Evolutionary conservation across 2,329 filamentous ascomycete genomes (phyloP).

Genomic region (Fusarium fujikuroi): DNA sequence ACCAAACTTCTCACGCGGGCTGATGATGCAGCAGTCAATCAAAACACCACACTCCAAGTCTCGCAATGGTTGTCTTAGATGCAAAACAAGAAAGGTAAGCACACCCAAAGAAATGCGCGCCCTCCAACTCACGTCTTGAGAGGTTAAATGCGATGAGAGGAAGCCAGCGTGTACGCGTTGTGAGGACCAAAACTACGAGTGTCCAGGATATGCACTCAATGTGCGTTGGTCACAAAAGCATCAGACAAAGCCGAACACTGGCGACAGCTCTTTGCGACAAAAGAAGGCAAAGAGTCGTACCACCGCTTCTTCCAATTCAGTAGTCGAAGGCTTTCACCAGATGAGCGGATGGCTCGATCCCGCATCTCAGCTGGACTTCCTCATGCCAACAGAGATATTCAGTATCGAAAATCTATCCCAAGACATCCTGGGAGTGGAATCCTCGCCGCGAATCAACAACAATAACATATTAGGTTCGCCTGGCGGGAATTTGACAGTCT

Average conservation of each 20-base stretch:
- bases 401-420: neutral
- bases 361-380: neutral
- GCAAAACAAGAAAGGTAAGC: slow-evolving; percentile 1
- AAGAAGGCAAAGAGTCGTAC: neutral
- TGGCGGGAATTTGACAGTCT: neutral
- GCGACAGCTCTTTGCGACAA: neutral
- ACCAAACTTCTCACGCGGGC: neutral
- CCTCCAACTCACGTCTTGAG: neutral
- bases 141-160: slow-evolving; percentile 5
- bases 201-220: slow-evolving; percentile 2
- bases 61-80: neutral
- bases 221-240: slow-evolving; percentile 9
- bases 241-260: neutral
- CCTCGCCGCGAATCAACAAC: neutral
- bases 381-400: neutral
- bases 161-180: neutral
- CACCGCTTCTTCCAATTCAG: neutral
- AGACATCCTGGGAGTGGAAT: neutral
- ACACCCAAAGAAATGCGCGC: neutral
- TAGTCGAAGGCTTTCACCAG: neutral
- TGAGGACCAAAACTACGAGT: neutral
- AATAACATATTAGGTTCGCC: neutral
- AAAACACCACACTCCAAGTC: neutral
- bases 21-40: neutral
- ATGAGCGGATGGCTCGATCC: neutral